A percentile compares a stretch with the other conserved stretches of the same genome.
phyloP scores from a whole-genome alignment of 805 yeast species.

The Saccharomycopsis schoenii region DNA sequence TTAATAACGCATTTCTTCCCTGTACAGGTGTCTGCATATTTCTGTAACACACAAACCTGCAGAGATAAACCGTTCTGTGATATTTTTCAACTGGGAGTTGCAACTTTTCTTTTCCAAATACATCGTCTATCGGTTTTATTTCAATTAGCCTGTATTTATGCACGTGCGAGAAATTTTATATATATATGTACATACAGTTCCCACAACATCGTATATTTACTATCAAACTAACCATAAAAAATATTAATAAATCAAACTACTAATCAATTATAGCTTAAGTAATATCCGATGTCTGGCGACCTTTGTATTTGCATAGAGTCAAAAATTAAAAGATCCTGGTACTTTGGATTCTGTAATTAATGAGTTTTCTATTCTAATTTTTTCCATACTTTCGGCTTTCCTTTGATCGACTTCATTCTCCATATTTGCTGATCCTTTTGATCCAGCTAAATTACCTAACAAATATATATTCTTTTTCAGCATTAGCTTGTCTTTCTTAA shows the following conservation, averaged over 20 bases:
- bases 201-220: too few species aligned
- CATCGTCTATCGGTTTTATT: too few species aligned
- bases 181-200: too few species aligned
- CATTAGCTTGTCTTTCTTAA: background rate
- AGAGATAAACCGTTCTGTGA: background rate
- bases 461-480: background rate
- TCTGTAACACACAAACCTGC: background rate
- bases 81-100: too few species aligned
- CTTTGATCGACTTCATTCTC: background rate
- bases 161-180: too few species aligned
- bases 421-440: background rate
- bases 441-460: background rate
- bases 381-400: background rate
- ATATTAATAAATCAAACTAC: too few species aligned
- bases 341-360: conserved; percentile 4
- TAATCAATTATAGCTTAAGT: too few species aligned
- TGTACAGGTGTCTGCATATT: background rate
- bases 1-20: background rate
- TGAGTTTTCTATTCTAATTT: background rate
- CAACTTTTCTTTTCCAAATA: too few species aligned
- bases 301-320: background rate
- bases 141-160: too few species aligned
- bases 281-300: background rate
- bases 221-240: too few species aligned
- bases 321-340: conserved; percentile 10